These are phyloP conservation scores for Aquilaria agallochum DNA, from an alignment of 441 rosid genomes.

Conservation along the genomic window DNA sequence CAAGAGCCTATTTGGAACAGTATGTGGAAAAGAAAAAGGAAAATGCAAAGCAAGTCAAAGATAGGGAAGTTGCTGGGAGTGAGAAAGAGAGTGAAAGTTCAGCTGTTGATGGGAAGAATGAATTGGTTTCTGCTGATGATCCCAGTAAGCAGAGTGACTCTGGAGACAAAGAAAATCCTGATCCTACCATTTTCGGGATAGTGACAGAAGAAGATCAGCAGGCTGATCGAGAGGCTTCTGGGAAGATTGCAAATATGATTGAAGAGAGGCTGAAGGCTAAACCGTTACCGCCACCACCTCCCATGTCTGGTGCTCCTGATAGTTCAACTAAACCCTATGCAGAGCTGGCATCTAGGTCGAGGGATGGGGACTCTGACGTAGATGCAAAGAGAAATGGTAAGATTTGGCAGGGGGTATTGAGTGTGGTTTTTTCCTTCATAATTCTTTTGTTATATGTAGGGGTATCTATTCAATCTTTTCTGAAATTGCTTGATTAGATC, in stretches of 20 bases:
- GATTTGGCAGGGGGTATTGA: constrained; percentile 14
- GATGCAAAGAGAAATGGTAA: constrained; percentile 53
- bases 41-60: constrained; percentile 58
- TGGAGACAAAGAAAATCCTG: constrained; percentile 53
- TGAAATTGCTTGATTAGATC: too few species aligned
- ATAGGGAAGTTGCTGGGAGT: constrained; percentile 36
- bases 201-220: constrained; percentile 82
- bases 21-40: constrained; percentile 83
- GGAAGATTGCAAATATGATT: constrained; percentile 65
- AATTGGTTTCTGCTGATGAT: constrained; percentile 34
- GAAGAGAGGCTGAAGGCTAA: constrained; percentile 84
- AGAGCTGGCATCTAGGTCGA: constrained; percentile 57
- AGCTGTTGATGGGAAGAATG: constrained; percentile 37
- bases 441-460: neutral
- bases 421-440: constrained; percentile 2
- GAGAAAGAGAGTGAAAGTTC: constrained; percentile 45
- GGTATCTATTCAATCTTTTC: too few species aligned
- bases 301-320: constrained; percentile 38
- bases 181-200: constrained; percentile 61
- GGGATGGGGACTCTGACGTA: constrained; percentile 62
- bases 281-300: constrained; percentile 92
- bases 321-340: constrained; percentile 39
- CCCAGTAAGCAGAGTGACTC: constrained; percentile 43
- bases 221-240: constrained; percentile 68
- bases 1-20: constrained; percentile 74